Percentiles rank a stretch among this genome's conserved stretches.
phyloP scores from a whole-genome alignment of 768 basidiomycete genomes.

The Nidularia pulvinata region DNA sequence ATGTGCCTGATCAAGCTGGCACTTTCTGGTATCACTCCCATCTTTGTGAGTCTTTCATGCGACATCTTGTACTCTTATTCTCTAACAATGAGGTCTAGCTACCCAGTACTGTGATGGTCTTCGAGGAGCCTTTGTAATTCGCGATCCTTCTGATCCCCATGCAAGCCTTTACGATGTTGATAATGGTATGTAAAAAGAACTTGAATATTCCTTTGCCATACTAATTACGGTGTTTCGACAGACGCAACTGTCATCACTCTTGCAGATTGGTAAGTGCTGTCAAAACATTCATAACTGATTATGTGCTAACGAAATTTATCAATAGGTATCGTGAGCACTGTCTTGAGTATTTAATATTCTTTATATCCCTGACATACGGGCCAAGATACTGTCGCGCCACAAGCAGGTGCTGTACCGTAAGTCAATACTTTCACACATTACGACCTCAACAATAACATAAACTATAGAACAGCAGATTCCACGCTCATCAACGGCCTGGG shows the following conservation, averaged over 20 bases:
- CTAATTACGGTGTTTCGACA: too few relatives aligned
- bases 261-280: slow-evolving; percentile 31
- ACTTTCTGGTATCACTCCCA: slow-evolving; percentile 40
- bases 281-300: not conserved
- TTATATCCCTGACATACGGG: not conserved
- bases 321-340: not conserved
- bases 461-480: slow-evolving; percentile 12
- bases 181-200: slow-evolving; percentile 26
- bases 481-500: slow-evolving; percentile 44
- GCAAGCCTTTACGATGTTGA: slow-evolving; percentile 40
- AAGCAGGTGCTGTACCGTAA: slow-evolving; percentile 12
- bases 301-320: not conserved
- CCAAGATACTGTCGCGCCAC: slow-evolving; percentile 18
- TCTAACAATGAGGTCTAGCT: slow-evolving; percentile 16
- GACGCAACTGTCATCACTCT: slow-evolving; percentile 40
- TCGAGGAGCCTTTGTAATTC: slow-evolving; percentile 38
- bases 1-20: slow-evolving; percentile 31
- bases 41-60: slow-evolving; percentile 14
- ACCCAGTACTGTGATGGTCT: slow-evolving; percentile 53
- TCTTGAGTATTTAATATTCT: slow-evolving; percentile 17
- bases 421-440: slow-evolving; percentile 1
- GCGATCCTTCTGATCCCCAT: slow-evolving; percentile 42
- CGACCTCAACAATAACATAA: too few relatives aligned
- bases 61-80: slow-evolving; percentile 18
- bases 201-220: too few relatives aligned